A percentile compares a stretch with the other conserved stretches of the same genome.
phyloP scores from a whole-genome alignment of 495 filamentous ascomycete species.

The Penicillium maclennaniae region DNA sequence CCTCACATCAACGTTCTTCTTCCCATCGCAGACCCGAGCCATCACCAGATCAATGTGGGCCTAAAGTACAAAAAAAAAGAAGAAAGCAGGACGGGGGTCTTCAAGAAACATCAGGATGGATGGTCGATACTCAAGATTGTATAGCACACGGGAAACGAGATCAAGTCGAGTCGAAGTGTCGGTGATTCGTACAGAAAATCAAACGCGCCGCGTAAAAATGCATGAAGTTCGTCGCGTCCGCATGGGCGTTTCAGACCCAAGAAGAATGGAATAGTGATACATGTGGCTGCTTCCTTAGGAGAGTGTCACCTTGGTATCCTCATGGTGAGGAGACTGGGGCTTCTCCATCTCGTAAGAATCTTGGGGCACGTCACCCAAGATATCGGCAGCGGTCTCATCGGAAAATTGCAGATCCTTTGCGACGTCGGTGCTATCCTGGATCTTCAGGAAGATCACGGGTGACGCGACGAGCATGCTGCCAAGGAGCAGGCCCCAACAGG shows the following conservation, averaged over 20 bases:
- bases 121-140: background rate
- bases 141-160: background rate
- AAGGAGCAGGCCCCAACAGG: slow-evolving; percentile 69
- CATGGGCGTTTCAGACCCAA: background rate
- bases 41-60: background rate
- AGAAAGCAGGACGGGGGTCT: background rate
- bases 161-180: background rate
- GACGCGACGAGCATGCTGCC: slow-evolving; percentile 69
- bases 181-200: background rate
- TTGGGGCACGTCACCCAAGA: slow-evolving; percentile 23
- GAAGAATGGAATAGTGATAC: slow-evolving; percentile 9
- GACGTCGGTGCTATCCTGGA: slow-evolving; percentile 66
- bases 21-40: background rate
- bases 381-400: slow-evolving; percentile 61
- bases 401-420: slow-evolving; percentile 81
- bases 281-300: background rate
- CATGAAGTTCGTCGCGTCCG: slow-evolving; percentile 5
- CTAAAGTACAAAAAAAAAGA: background rate
- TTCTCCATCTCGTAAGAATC: slow-evolving; percentile 14
- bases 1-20: background rate
- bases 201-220: slow-evolving; percentile 20
- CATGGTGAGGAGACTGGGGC: slow-evolving; percentile 6
- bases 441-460: slow-evolving; percentile 73
- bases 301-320: slow-evolving; percentile 1
- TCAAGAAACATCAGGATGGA: background rate